Evolutionary conservation across 2,329 filamentous ascomycete genomes (phyloP).

Genomic region (Calonectria pteridis): DNA sequence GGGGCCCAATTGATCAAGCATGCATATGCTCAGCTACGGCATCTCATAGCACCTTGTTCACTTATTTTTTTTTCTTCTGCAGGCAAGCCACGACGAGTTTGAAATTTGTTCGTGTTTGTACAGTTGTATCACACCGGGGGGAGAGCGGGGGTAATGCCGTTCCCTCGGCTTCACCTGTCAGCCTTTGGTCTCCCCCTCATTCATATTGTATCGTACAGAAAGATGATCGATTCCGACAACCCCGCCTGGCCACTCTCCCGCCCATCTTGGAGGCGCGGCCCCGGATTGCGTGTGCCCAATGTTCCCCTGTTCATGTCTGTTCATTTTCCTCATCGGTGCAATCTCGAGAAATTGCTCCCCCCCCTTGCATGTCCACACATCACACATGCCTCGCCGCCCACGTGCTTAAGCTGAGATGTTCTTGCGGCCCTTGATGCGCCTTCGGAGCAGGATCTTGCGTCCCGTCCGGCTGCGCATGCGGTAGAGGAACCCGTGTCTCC

Average conservation of each 20-base stretch:
- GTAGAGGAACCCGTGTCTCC: constrained; percentile 69
- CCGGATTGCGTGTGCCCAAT: background rate
- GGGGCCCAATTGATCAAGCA: background rate
- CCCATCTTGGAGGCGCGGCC: background rate
- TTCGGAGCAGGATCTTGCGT: constrained; percentile 64
- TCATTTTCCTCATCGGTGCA: background rate
- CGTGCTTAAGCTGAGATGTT: constrained; percentile 44
- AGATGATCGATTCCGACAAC: background rate
- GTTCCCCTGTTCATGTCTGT: background rate
- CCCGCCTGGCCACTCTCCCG: background rate
- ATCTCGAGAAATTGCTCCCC: background rate
- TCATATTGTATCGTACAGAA: constrained; percentile 40
- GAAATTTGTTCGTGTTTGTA: constrained; percentile 35
- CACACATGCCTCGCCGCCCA: background rate
- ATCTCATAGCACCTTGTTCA: background rate
- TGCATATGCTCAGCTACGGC: background rate
- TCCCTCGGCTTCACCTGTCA: constrained; percentile 27
- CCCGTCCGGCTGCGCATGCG: constrained; percentile 64
- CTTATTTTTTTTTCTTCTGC: background rate
- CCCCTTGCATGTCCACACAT: background rate
- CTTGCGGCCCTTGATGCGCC: constrained; percentile 65
- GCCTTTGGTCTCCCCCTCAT: constrained; percentile 9
- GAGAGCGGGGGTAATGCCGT: constrained; percentile 9
- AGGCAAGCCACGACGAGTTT: background rate
- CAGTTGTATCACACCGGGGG: constrained; percentile 37